These are phyloP conservation scores for Podaxis sp. DNA, from an alignment of 768 basidiomycete species.

Conservation along the genomic window DNA sequence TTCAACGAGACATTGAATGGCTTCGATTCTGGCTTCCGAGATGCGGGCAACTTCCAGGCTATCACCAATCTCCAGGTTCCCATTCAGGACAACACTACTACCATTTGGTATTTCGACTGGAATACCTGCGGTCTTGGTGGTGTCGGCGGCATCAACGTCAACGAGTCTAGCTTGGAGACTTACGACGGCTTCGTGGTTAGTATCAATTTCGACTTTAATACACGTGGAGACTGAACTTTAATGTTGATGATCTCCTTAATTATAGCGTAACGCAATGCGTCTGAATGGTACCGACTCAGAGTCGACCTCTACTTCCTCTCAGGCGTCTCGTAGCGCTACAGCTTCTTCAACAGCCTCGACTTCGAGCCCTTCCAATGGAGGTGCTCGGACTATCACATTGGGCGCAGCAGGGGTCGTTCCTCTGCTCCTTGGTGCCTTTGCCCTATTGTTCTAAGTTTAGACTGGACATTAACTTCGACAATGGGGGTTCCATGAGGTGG, in stretches of 20 bases:
- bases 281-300: conserved; percentile 46
- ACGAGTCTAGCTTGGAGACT: conserved; percentile 41
- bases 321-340: background rate
- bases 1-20: conserved; percentile 52
- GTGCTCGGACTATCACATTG: background rate
- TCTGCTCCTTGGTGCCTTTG: background rate
- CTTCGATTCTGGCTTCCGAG: conserved; percentile 53
- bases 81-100: conserved; percentile 39
- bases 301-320: background rate
- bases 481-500: background rate
- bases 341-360: background rate
- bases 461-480: background rate
- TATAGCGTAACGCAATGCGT: conserved; percentile 55
- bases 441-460: background rate
- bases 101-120: conserved; percentile 62
- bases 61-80: conserved; percentile 44
- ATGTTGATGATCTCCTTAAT: conserved; percentile 2
- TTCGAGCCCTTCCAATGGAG: background rate
- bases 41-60: conserved; percentile 45
- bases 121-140: conserved; percentile 55
- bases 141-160: conserved; percentile 60
- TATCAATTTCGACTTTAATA: conserved; percentile 11
- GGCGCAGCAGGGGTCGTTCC: background rate
- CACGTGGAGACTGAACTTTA: background rate
- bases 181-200: conserved; percentile 44